Base-by-base conservation (phyloP, 441 rosid genomes). In the Cnidoscolus chayamansa region DNA sequence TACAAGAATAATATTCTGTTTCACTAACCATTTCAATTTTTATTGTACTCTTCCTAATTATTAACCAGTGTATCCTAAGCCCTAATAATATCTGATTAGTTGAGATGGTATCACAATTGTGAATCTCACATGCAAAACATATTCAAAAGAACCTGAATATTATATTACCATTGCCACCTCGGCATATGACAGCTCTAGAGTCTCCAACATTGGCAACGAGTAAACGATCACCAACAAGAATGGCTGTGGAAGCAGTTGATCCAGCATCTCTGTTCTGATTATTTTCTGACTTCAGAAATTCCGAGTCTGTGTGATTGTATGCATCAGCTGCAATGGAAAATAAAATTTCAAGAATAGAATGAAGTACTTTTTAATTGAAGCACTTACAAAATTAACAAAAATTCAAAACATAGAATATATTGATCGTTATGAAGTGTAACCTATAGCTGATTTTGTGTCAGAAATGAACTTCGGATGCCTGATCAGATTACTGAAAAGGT, bases 141-240 rank as follows among this genome's bases (percentile, higher is more conserved):
- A 40, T 37, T 20, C 25, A 63, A 43, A 0, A 57, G n/a, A 56
- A 57, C 30, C 53, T 56, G 15, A 65, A 51, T 20, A 19, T 55
- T 43, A 12, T n/a, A n/a, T 83, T 84, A 93, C 99, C 99, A 75
- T 81, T 82, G 43, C 99, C 99, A 45, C 90, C 97, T 76, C 92
- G 89, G 85, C 98, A 93, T 70, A 96, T 91, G 67, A 96, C 98
- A 70, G 98, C 98, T 83, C 98, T 88, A 58, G 99, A 95, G 77
- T 95, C 99, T 65, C 99, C 99, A 65, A 95, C 99, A 84, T 95
- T 95, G 37, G 99, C 99, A 76, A 95, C 99, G 63, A 93, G 93
- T 80, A 95, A 81, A 67, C 98, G 97, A 74, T 89, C 90, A 64
- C 99, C 99, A 65, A 96, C 96, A 3, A 96, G 89, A 67, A 96